Evolutionary conservation across 2,329 filamentous ascomycete genomes (phyloP).

Genomic region (Fusarium verrucosum): DNA sequence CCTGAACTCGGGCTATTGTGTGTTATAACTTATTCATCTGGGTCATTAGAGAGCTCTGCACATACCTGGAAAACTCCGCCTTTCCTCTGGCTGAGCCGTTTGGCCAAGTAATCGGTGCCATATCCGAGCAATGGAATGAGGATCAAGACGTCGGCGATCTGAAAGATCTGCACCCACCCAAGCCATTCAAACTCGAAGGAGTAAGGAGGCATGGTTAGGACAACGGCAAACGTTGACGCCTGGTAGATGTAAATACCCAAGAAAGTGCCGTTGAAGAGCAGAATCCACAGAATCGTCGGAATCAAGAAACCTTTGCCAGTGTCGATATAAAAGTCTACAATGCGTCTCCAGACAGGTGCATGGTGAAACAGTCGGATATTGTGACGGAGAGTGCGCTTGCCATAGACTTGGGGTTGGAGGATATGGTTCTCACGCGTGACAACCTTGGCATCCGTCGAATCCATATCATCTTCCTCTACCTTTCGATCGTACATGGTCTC

Average conservation of each 20-base stretch:
- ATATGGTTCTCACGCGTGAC: no score
- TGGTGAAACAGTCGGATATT: constrained; percentile 1
- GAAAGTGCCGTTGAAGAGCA: constrained; percentile 12
- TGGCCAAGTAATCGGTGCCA: constrained; percentile 1
- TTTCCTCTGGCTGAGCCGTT: constrained; percentile 2
- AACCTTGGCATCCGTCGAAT: no score
- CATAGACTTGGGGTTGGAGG: no score
- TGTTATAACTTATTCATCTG: background rate
- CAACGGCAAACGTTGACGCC: background rate
- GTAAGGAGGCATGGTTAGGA: background rate
- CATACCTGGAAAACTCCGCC: constrained; percentile 3
- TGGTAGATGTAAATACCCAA: constrained; percentile 14
- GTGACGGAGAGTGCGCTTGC: background rate
- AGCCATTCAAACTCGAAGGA: background rate
- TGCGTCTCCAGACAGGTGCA: background rate
- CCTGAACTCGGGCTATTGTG: background rate
- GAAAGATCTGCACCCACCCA: constrained; percentile 6
- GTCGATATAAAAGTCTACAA: background rate
- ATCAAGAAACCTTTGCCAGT: background rate
- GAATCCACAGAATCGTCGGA: constrained; percentile 8
- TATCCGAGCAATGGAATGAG: background rate
- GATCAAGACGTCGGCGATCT: background rate
- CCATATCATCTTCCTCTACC: no score
- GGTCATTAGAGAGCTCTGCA: no score
- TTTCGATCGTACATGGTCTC: no score